A percentile compares a stretch with the other conserved stretches of the same genome.
phyloP scores from a whole-genome alignment of 2,329 filamentous ascomycete species.

The Cladosporium sp. region DNA sequence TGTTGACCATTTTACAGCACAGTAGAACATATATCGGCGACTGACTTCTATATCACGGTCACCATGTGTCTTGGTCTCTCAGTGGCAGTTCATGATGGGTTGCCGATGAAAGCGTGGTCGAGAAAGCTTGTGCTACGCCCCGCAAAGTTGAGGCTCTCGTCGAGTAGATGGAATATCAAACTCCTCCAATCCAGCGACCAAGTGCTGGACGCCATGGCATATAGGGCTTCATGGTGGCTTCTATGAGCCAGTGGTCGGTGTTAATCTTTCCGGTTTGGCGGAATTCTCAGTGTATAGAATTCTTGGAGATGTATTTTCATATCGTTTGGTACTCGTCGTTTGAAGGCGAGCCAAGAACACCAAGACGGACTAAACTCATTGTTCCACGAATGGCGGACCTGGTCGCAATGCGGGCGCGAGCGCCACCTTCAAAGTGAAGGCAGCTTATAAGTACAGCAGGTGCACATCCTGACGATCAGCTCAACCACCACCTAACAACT shows the following conservation, averaged over 20 bases:
- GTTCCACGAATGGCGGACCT: constrained; percentile 18
- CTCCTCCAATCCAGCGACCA: constrained; percentile 21
- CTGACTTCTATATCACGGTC: neutral
- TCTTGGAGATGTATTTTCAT: constrained; percentile 18
- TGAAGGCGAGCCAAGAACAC: constrained; percentile 10
- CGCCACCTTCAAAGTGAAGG: constrained; percentile 12
- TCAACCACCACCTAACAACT: neutral
- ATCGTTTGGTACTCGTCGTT: constrained; percentile 10
- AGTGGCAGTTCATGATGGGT: neutral
- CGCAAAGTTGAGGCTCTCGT: constrained; percentile 12
- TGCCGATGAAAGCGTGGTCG: neutral
- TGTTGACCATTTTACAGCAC: neutral
- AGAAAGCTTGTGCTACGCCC: constrained; percentile 18
- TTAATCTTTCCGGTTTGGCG: constrained; percentile 3
- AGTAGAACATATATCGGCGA: constrained; percentile 1
- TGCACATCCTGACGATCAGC: constrained; percentile 12
- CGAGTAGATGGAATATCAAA: constrained; percentile 18
- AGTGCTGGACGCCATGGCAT: constrained; percentile 6
- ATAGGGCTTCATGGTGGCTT: constrained; percentile 12
- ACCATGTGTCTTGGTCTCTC: neutral
- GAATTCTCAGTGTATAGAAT: constrained; percentile 4
- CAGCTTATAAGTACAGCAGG: constrained; percentile 19
- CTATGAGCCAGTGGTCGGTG: neutral
- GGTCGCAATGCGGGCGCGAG: constrained; percentile 7
- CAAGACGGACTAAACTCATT: constrained; percentile 19